Percentiles rank a stretch among this genome's conserved stretches.
Evolutionary conservation across 805 yeast genomes (phyloP).

Genomic region (Priceomyces carsonii): DNA sequence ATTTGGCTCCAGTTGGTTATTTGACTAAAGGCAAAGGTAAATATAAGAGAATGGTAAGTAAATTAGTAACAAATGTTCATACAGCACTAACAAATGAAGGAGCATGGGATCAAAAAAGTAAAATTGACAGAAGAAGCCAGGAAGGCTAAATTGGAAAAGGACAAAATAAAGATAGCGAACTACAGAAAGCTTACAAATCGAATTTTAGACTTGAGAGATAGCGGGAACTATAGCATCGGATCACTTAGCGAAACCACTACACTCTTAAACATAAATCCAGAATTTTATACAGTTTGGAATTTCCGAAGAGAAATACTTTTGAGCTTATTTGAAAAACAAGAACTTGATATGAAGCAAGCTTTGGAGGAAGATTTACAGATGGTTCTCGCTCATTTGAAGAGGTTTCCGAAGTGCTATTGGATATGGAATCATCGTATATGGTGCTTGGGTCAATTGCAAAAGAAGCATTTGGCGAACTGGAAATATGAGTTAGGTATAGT

Average conservation of each 20-base stretch:
- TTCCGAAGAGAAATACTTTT: constrained; percentile 71
- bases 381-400: constrained; percentile 55
- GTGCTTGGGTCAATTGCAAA: constrained; percentile 54
- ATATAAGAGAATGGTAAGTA: too few relatives aligned
- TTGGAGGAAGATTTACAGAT: constrained; percentile 62
- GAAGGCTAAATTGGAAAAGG: constrained; percentile 52
- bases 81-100: constrained; percentile 24
- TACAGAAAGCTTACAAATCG: constrained; percentile 50
- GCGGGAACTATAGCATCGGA: constrained; percentile 20
- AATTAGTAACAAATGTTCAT: too few relatives aligned
- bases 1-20: too few relatives aligned
- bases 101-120: constrained; percentile 75
- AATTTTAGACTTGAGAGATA: constrained; percentile 36
- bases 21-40: too few relatives aligned
- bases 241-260: constrained; percentile 56
- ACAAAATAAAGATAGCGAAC: constrained; percentile 56
- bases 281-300: constrained; percentile 89
- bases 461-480: constrained; percentile 61
- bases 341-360: constrained; percentile 11
- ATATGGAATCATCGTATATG: constrained; percentile 93
- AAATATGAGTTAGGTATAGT: constrained; percentile 69
- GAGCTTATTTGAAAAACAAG: constrained; percentile 22
- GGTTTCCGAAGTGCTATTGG: constrained; percentile 92
- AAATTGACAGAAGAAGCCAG: constrained; percentile 57
- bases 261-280: constrained; percentile 72